Evolutionary conservation across 2,329 filamentous ascomycete genomes (phyloP).

Genomic region (Emmonsia crescens): DNA sequence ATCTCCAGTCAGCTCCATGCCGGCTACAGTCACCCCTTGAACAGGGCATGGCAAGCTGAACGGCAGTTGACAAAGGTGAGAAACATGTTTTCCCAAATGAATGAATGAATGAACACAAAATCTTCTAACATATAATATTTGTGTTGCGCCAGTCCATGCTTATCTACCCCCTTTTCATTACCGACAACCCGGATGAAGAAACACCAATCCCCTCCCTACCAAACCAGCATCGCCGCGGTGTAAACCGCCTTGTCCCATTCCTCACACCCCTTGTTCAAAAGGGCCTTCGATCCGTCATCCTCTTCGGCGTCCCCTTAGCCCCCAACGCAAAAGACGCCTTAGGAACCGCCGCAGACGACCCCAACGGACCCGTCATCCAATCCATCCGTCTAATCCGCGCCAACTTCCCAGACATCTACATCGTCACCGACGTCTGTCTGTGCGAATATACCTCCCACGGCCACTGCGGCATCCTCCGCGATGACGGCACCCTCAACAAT

Average conservation of each 20-base stretch:
- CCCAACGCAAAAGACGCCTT: constrained; percentile 78
- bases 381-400: constrained; percentile 74
- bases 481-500: constrained; percentile 90
- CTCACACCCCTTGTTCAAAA: constrained; percentile 79
- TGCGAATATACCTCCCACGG: constrained; percentile 98
- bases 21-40: constrained; percentile 70
- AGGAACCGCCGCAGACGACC: constrained; percentile 86
- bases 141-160: constrained; percentile 67
- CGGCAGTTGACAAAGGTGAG: constrained; percentile 72
- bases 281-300: constrained; percentile 82
- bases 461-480: constrained; percentile 89
- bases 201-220: constrained; percentile 81
- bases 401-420: constrained; percentile 81
- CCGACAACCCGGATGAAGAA: constrained; percentile 88
- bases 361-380: constrained; percentile 80
- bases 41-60: constrained; percentile 72
- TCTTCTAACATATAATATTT: not conserved
- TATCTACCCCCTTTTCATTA: constrained; percentile 94
- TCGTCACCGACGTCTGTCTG: constrained; percentile 85
- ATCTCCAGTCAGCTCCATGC: constrained; percentile 76
- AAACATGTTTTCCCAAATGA: constrained; percentile 4
- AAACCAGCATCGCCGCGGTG: constrained; percentile 74
- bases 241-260: constrained; percentile 77
- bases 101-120: not conserved
- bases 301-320: constrained; percentile 85